Conservation (phyloP, 768 basidiomycete species). For the Naematelia aurantialba region DNA sequence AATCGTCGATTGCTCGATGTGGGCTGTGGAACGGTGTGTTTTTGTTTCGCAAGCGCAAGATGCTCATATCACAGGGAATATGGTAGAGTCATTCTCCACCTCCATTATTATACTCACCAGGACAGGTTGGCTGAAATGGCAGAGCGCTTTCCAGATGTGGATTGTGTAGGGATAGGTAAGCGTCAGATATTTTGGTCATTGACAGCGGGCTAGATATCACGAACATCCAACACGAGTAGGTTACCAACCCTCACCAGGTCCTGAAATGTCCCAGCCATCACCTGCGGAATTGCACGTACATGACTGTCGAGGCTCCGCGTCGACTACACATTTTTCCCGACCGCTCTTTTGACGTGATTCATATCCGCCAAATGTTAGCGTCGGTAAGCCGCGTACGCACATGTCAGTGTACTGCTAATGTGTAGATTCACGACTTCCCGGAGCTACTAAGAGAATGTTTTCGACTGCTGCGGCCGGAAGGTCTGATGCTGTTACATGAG, state of each 20-base stretch:
- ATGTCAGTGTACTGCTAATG: not conserved
- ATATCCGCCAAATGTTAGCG: conserved; percentile 19
- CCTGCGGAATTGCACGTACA: conserved; percentile 14
- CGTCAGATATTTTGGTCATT: not conserved
- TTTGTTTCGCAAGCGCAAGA: not conserved
- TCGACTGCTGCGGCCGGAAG: conserved; percentile 13
- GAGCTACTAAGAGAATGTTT: conserved; percentile 2
- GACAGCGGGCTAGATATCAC: conserved; percentile 10
- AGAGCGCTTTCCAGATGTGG: conserved; percentile 14
- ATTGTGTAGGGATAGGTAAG: conserved; percentile 21
- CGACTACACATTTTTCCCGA: conserved; percentile 9
- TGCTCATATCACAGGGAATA: conserved; percentile 3
- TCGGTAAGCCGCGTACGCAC: conserved; percentile 4
- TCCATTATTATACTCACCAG: not conserved
- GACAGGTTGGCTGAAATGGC: conserved; percentile 21
- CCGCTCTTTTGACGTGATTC: conserved; percentile 12
- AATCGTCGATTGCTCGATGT: conserved; percentile 15
- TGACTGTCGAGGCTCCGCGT: conserved; percentile 9
- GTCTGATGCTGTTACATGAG: conserved; percentile 15
- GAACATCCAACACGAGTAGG: conserved; percentile 18
- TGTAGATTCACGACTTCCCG: conserved; percentile 11
- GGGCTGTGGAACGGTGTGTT: conserved; percentile 17
- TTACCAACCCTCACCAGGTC: not conserved
- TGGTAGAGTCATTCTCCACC: not conserved
- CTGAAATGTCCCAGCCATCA: conserved; percentile 15